Evolutionary conservation across 148 eudicot genomes (phyloP), one percentile per base, ranked within the genome.

Genomic region (Vaccinium myrtillus): DNA sequence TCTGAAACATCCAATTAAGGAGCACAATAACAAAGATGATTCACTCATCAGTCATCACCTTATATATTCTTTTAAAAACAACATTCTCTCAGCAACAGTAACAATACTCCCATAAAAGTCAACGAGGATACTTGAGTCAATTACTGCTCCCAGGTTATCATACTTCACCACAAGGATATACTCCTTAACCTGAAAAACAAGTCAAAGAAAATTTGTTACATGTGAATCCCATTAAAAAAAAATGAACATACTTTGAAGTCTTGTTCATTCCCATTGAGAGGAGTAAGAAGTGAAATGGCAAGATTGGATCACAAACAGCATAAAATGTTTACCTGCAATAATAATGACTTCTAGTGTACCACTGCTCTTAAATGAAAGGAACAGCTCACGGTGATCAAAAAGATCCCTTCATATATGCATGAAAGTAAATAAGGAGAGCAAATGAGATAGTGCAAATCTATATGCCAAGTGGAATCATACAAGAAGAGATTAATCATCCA

Each of bases 71-170:
- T 55, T 25, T 21, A 58, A 78, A 30, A 70, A 58, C 27, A 25
- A 2, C 9, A 58, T 43, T 46, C 65, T 48, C 3, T 48, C 69
- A 81, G 75, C 36, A 81, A 58, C 63, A 30, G 74, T 23, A 8
- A 53, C 19, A 54, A n/a, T 18, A 67, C 10, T 77, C 10, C 27
- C 65, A 13, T 56, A 15, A 53, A 75, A 32, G 15, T n/a, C 6
- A 30, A 70, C 10, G 75, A 91, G 91, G 92, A 91, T 91, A 91
- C 93, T 88, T 80, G 84, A 71, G 75, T 91, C 93, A 81, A 91
- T 78, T 74, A 86, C 86, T 50, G 86, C 81, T 83, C 88, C 90
- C 63, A 88, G 70, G 70, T 91, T 90, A 75, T 91, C 89, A 4
- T 89, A 81, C 25, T 84, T 81, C 83, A 90, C 77, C 84, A 91